These are phyloP conservation scores for Dendrocalamus latiflorus DNA, from an alignment of 202 grass and related monocot genomes.

Conservation along the genomic window DNA sequence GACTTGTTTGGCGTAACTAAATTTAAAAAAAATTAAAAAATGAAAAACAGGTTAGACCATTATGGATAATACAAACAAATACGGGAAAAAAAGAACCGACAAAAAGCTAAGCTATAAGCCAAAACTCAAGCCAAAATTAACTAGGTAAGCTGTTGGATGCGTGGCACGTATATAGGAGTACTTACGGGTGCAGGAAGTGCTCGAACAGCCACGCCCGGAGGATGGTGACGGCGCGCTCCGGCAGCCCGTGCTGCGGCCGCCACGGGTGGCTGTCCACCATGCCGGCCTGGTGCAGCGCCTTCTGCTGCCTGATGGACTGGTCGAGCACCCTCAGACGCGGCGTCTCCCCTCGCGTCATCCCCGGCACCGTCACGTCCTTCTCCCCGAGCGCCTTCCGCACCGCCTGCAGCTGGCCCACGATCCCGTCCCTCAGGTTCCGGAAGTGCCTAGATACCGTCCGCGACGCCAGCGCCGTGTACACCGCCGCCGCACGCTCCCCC, in stretches of 20 bases:
- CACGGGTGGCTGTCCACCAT: constrained; percentile 76
- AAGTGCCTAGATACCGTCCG: constrained; percentile 84
- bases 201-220: constrained; percentile 95
- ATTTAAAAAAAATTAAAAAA: no score
- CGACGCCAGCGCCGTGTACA: constrained; percentile 63
- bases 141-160: not conserved
- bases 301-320: constrained; percentile 85
- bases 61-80: no score
- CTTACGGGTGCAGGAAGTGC: constrained; percentile 94
- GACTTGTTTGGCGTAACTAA: no score
- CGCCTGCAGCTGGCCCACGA: constrained; percentile 57
- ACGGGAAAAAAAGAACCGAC: no score
- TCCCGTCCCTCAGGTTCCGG: constrained; percentile 59
- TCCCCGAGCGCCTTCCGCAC: constrained; percentile 61
- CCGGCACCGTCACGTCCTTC: constrained; percentile 45
- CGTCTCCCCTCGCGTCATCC: constrained; percentile 63
- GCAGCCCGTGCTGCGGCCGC: constrained; percentile 78
- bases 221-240: constrained; percentile 77
- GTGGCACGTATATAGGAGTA: not conserved
- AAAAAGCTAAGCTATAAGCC: no score
- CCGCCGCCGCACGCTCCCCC: constrained; percentile 53
- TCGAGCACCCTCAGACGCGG: constrained; percentile 71
- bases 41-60: no score
- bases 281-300: constrained; percentile 47
- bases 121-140: no score